These are phyloP conservation scores for Elsinoe perseae DNA, from an alignment of 2,329 filamentous ascomycete species.

Conservation along the genomic window DNA sequence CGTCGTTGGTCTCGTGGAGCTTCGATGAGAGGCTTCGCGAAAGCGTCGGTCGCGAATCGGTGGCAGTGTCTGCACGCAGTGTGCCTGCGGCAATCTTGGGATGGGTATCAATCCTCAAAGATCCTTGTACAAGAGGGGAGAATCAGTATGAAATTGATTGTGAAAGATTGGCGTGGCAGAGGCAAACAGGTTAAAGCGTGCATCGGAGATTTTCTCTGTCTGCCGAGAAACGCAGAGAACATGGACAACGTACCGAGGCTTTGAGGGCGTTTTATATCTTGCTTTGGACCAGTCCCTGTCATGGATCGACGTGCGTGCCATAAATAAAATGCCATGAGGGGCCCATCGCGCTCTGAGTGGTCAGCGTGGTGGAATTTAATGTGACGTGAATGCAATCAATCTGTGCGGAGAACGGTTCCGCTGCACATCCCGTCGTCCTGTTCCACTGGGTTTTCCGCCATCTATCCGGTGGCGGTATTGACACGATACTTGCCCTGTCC, in stretches of 20 bases:
- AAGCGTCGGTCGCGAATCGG: background rate
- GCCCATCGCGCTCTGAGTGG: background rate
- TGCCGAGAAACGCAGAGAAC: background rate
- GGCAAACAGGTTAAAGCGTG: background rate
- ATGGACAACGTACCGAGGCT: constrained; percentile 3
- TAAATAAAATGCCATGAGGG: background rate
- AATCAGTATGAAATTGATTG: background rate
- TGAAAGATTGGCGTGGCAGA: background rate
- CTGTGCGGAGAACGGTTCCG: background rate
- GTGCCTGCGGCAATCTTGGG: background rate
- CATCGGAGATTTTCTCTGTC: constrained; percentile 11
- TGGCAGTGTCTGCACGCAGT: background rate
- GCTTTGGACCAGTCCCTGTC: background rate
- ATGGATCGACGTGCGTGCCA: background rate
- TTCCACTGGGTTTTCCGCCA: background rate
- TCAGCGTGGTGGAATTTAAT: background rate
- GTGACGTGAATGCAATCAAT: constrained; percentile 6
- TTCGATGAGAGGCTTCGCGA: background rate
- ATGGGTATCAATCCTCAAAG: background rate
- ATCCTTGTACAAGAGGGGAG: background rate
- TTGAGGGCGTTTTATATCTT: background rate
- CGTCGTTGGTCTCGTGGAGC: background rate
- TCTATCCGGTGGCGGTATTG: background rate
- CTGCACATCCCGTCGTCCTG: background rate
- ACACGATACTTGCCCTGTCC: background rate